Base-by-base conservation (phyloP, 2,329 filamentous ascomycete genomes). In the Penicillium polonicum region DNA sequence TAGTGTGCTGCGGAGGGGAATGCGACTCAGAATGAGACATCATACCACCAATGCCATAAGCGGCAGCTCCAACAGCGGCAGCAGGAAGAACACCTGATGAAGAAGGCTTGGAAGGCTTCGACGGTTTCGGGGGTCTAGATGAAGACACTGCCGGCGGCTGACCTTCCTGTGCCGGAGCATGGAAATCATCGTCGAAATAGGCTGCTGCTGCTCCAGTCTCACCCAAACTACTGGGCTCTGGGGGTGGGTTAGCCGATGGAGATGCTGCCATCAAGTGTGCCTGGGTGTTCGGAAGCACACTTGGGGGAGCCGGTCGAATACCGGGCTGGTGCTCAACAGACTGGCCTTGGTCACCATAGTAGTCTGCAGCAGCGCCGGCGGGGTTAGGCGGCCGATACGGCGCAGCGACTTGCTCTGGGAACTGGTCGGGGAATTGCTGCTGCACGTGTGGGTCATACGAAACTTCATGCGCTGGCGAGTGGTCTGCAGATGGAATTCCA, bases 301-400 rank as follows among this genome's bases (percentile, higher is more conserved):
- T 77, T 25, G 82, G 82, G 33, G 76, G 75, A 17, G 79, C 71
- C 7, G 82, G 79, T 43, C 85, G 78, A 12, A 85, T 76, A n/a
- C 85, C 85, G 7, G 85, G 85, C 68, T 88, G 85, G 13, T 76
- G 69, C 10, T 75, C 68, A 2, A 88, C 84, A 19, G 83, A 86
- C 67, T 87, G 76, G 12, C 85, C 85, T 64, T 84, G 80, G 67
- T 87, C 85, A 43, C 81, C 79, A 68, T 87, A 88, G 69, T 85
- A 88, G 35, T 86, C 83, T 17, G 85, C 80, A 6, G 84, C 84
- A 36, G 78, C 77, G 33, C 85, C 85, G 52, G 79, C 79, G 21
- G 78, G 76, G 41, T 78, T 69, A 55, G 74, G 72, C 52, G 79
- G 78, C 53, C 76, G 72, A 64, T 79, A 82, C 43, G 82, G 78